Evolutionary conservation across 148 eudicot genomes (phyloP).

Genomic region (Camellia granthamiana): DNA sequence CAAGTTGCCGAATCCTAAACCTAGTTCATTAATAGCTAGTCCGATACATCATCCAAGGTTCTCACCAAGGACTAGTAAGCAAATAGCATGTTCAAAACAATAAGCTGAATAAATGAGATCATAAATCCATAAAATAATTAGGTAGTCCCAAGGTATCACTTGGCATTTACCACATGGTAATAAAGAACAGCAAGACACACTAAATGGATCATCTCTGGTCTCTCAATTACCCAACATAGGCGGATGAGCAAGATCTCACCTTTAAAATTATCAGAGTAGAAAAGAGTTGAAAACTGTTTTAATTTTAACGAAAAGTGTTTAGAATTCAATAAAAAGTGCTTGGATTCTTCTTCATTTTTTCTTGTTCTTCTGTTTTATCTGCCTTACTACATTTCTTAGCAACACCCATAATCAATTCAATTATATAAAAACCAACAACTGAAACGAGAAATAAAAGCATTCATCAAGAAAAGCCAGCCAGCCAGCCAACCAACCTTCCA

Average conservation of each 20-base stretch:
- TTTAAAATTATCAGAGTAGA: too few relatives aligned
- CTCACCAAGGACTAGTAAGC: not conserved
- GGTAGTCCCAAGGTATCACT: too few relatives aligned
- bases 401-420: too few relatives aligned
- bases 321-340: too few relatives aligned
- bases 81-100: slow-evolving; percentile 3
- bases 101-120: not conserved
- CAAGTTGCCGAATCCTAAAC: not conserved
- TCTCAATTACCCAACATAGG: too few relatives aligned
- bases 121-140: not conserved
- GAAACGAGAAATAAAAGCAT: not conserved
- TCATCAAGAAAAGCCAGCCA: not conserved
- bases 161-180: too few relatives aligned
- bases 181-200: not conserved
- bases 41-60: not conserved
- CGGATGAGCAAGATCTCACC: too few relatives aligned
- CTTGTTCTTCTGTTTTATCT: too few relatives aligned
- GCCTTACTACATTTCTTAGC: too few relatives aligned
- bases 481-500: slow-evolving; percentile 26
- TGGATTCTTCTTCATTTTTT: too few relatives aligned
- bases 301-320: too few relatives aligned
- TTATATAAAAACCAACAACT: not conserved
- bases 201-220: not conserved
- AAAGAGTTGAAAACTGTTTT: too few relatives aligned
- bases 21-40: not conserved